Evolutionary conservation across 305 asterid genomes (phyloP), one percentile per base, ranked within the genome.

Genomic region (Ilex paraguariensis): DNA sequence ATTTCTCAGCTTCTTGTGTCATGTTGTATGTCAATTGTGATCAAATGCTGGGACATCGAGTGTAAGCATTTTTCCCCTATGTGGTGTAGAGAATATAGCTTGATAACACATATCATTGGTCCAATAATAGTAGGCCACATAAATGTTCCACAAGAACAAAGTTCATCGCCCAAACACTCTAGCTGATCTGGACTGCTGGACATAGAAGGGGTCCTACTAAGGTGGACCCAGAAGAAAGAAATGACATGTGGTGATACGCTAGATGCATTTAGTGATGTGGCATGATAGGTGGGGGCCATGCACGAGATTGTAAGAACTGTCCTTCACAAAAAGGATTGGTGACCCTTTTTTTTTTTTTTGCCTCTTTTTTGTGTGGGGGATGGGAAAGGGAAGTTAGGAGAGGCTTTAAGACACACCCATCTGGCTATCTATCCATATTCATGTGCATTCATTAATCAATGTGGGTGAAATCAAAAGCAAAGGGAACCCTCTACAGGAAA

Each of bases 391-490:
- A 7, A 54, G 40, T 21, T 48, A 32, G 49, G 49, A 44, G 44
- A 42, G 56, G 54, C 65, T 64, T 73, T 68, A 68, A 69, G 68
- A 57, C 75, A 69, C 65, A 61, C 49, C 69, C 63, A 64, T 50
- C 42, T 44, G 42, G 66, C 51, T 21, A 70, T 62, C 70, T 39
- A 75, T 67, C 69, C 72, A 57, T 46, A 40, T 57, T 67, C 76
- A 70, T 70, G 72, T 71, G 71, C 65, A 65, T 70, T 73, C 66
- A 59, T 66, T 70, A 36, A 73, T 67, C 59, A 56, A 42, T 67
- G 31, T 59, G 63, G 64, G 49, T 63, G 53, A 71, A 4, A 36
- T 59, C 17, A 31, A 73, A 73, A 68, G 71, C 44, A 12, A 39
- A 21, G 21, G 12, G 21, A 1, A 31, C 28, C 28, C 28, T 21